phyloP scores from a whole-genome alignment of 2,329 filamentous ascomycete species.

The Aureobasidium sp. region DNA sequence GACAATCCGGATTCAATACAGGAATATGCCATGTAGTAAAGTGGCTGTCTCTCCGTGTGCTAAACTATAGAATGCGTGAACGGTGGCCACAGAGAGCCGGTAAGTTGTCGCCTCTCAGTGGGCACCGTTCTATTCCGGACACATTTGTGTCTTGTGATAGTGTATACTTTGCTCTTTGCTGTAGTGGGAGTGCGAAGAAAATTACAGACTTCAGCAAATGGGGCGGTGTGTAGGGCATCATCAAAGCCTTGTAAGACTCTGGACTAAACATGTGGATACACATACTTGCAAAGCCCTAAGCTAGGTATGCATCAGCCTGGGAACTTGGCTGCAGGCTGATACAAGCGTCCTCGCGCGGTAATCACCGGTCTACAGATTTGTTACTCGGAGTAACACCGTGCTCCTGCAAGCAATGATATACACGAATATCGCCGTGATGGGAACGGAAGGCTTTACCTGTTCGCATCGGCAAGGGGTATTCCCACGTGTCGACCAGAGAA shows the following conservation, averaged over 20 bases:
- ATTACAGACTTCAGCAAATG: too few relatives aligned
- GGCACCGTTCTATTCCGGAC: too few relatives aligned
- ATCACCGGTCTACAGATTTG: background rate
- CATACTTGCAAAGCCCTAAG: background rate
- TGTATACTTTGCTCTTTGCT: too few relatives aligned
- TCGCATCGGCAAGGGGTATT: background rate
- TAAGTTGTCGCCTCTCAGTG: too few relatives aligned
- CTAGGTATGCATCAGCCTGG: background rate
- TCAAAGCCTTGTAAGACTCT: too few relatives aligned
- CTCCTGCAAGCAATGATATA: background rate
- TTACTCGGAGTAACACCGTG: background rate
- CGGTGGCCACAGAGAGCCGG: too few relatives aligned
- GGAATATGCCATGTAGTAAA: background rate
- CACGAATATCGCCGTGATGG: background rate
- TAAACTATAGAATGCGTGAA: too few relatives aligned
- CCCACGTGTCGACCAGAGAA: conserved; percentile 3
- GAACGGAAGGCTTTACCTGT: background rate
- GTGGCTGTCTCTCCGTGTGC: background rate
- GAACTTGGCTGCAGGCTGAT: background rate
- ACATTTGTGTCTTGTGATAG: too few relatives aligned
- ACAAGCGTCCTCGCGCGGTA: background rate
- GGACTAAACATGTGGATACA: background rate
- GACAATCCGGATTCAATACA: background rate
- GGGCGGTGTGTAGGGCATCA: background rate
- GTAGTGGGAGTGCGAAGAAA: too few relatives aligned